Conservation (phyloP, 2,329 filamentous ascomycete genomes). For the Aureobasidium sp. region DNA sequence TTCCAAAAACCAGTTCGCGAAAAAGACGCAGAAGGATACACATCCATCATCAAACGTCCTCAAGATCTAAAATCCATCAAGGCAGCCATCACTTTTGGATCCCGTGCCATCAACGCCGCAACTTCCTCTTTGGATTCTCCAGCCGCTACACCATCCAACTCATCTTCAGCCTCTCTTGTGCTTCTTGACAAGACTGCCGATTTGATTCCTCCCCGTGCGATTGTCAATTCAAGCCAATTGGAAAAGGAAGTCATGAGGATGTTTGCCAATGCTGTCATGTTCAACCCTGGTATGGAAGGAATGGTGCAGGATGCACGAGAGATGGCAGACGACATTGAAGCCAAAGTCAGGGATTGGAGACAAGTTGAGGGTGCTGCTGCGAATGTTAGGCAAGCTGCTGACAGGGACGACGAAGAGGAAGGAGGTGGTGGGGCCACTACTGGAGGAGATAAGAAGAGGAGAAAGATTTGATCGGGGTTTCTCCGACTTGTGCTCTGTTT, state of each 20-base stretch:
- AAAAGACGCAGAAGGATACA: slow-evolving; percentile 46
- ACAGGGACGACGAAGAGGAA: not conserved
- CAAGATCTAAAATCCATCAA: slow-evolving; percentile 47
- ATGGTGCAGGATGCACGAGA: slow-evolving; percentile 80
- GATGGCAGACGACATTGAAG: slow-evolving; percentile 85
- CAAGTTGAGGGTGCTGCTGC: slow-evolving; percentile 17
- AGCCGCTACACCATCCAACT: slow-evolving; percentile 46
- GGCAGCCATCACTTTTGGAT: slow-evolving; percentile 41
- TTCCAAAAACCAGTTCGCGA: slow-evolving; percentile 44
- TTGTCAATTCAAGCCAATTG: slow-evolving; percentile 87
- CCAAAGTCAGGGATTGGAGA: slow-evolving; percentile 67
- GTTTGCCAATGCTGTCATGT: slow-evolving; percentile 98
- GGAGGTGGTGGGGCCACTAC: not conserved
- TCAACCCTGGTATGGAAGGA: slow-evolving; percentile 85
- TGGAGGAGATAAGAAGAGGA: not conserved
- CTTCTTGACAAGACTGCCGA: slow-evolving; percentile 67
- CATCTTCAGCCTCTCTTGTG: slow-evolving; percentile 35
- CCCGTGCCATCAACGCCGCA: slow-evolving; percentile 52
- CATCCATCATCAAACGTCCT: slow-evolving; percentile 45
- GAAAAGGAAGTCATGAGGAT: slow-evolving; percentile 92
- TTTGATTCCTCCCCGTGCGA: slow-evolving; percentile 75
- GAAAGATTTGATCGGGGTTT: not conserved
- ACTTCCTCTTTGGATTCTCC: slow-evolving; percentile 46
- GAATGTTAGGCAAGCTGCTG: not conserved
- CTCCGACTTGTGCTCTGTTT: too few relatives aligned